A percentile compares a stretch with the other conserved stretches of the same genome.
These are phyloP conservation scores for Sanghuangporus sanghuang DNA, from an alignment of 1,284 basidiomycete species.

Conservation along the genomic window DNA sequence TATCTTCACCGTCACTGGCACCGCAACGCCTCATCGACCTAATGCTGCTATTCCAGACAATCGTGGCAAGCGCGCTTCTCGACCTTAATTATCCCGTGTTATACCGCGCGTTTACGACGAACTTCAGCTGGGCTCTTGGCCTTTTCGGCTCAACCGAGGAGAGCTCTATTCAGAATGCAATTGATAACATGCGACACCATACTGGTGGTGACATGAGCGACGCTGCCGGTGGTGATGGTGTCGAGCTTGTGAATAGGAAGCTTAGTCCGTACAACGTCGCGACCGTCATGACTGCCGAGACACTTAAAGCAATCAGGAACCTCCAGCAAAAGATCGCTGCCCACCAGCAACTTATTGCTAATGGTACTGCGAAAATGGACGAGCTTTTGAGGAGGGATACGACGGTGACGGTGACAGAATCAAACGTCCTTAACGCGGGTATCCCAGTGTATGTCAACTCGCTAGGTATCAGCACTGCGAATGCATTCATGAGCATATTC, in stretches of 20 bases:
- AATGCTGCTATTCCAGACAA: constrained; percentile 77
- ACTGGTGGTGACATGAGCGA: constrained; percentile 77
- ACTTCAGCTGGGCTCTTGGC: constrained; percentile 88
- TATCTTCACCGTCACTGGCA: constrained; percentile 36
- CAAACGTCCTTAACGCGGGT: constrained; percentile 70
- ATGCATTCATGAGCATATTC: constrained; percentile 83
- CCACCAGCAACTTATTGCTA: constrained; percentile 9
- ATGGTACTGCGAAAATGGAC: background rate
- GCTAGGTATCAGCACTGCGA: constrained; percentile 69
- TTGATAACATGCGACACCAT: constrained; percentile 73
- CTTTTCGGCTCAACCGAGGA: constrained; percentile 59
- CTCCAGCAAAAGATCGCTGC: constrained; percentile 10
- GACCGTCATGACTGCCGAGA: constrained; percentile 17
- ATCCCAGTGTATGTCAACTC: constrained; percentile 78
- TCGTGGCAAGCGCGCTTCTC: constrained; percentile 73
- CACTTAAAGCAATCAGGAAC: background rate
- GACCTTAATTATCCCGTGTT: constrained; percentile 84
- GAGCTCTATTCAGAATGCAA: constrained; percentile 68
- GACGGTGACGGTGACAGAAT: constrained; percentile 58
- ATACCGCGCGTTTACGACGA: constrained; percentile 76
- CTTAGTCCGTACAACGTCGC: constrained; percentile 69
- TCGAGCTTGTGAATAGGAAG: constrained; percentile 73
- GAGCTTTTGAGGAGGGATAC: constrained; percentile 38
- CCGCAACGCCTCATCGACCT: constrained; percentile 76
- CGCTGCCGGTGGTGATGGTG: constrained; percentile 46